Conservation (phyloP, 768 basidiomycete species). For the Saitozyma sp. region DNA sequence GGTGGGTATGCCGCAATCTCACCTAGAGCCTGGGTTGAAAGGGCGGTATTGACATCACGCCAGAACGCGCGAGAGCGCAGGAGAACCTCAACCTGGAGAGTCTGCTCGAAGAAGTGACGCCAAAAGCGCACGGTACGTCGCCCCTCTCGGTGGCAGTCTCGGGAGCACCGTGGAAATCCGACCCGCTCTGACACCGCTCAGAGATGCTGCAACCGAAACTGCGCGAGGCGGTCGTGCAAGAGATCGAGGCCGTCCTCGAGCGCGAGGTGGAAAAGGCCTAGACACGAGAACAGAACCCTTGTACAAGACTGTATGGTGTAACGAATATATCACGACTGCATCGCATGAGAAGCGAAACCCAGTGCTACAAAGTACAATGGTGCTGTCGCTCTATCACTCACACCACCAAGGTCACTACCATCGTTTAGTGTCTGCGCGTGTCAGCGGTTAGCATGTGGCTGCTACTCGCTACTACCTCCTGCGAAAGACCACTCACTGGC, state of each 20-base stretch:
- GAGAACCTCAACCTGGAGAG: slow-evolving; percentile 33
- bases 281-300: neutral
- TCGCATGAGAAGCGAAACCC: too few species aligned
- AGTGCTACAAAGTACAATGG: too few species aligned
- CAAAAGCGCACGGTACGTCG: slow-evolving; percentile 32
- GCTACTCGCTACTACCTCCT: too few species aligned
- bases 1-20: slow-evolving; percentile 18
- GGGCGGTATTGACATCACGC: neutral
- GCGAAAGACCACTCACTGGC: slow-evolving; percentile 27
- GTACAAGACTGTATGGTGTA: too few species aligned
- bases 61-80: slow-evolving; percentile 39
- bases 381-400: too few species aligned
- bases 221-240: slow-evolving; percentile 27
- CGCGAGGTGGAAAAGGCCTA: slow-evolving; percentile 42
- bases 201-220: slow-evolving; percentile 27
- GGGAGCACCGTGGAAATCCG: too few species aligned
- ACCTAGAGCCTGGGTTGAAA: neutral
- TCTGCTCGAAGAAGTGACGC: slow-evolving; percentile 26
- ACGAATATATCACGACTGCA: too few species aligned
- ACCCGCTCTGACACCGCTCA: slow-evolving; percentile 12
- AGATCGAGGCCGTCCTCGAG: slow-evolving; percentile 40
- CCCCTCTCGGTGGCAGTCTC: neutral
- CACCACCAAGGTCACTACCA: too few species aligned
- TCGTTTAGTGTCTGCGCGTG: too few species aligned
- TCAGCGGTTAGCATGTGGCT: too few species aligned